Evolutionary conservation across 1,284 basidiomycete species (phyloP).

Genomic region (Grifola frondosa): DNA sequence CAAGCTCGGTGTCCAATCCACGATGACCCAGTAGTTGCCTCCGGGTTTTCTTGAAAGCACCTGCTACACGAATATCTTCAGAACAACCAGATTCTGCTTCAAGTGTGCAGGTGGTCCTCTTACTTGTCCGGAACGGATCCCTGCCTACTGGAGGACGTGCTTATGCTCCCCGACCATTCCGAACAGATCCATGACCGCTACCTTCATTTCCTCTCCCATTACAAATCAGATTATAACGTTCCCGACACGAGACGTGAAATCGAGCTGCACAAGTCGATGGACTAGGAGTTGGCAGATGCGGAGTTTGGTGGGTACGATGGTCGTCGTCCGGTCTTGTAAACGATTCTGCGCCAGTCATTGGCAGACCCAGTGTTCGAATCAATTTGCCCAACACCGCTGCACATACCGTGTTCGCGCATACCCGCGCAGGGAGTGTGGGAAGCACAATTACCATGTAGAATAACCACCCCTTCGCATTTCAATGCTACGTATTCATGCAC

Average conservation of each 20-base stretch:
- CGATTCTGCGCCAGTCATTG: constrained; percentile 33
- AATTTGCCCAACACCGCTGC: constrained; percentile 33
- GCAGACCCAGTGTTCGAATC: constrained; percentile 35
- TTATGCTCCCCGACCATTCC: constrained; percentile 34
- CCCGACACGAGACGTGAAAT: constrained; percentile 13
- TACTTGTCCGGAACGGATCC: constrained; percentile 37
- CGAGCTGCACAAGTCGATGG: constrained; percentile 7
- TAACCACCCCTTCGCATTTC: constrained; percentile 40
- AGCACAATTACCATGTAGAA: constrained; percentile 34
- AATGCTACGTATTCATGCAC: constrained; percentile 39
- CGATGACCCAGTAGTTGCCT: too few species aligned
- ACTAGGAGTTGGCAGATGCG: constrained; percentile 27
- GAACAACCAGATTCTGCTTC: too few species aligned
- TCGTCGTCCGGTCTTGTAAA: constrained; percentile 34
- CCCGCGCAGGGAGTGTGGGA: constrained; percentile 33
- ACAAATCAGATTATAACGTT: constrained; percentile 24
- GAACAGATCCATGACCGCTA: constrained; percentile 39
- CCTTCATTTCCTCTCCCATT: constrained; percentile 31
- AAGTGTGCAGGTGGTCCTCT: constrained; percentile 40
- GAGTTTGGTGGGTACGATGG: constrained; percentile 31
- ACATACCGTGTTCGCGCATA: constrained; percentile 35
- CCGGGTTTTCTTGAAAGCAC: too few species aligned
- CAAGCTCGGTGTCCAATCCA: too few species aligned
- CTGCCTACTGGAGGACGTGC: constrained; percentile 37
- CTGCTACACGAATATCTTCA: too few species aligned